A percentile compares a stretch with the other conserved stretches of the same genome.
Conservation (phyloP, 495 filamentous ascomycete species). For the Hypoxylon crocopeplum region DNA sequence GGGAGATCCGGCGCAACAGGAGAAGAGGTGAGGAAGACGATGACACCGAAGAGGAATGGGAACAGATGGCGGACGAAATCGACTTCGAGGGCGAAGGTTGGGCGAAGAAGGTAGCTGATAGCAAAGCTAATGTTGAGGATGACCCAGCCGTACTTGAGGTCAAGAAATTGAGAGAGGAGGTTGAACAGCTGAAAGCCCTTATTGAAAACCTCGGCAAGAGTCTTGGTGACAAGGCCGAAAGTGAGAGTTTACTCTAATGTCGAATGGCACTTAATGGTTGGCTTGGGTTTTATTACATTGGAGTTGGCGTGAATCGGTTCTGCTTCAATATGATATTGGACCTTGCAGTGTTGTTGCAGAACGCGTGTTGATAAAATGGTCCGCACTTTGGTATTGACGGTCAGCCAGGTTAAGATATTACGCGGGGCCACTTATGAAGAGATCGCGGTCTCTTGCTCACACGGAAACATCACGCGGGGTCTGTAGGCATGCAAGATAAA, state of each 20-base stretch:
- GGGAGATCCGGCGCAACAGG: slow-evolving; percentile 72
- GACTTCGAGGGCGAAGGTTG: slow-evolving; percentile 84
- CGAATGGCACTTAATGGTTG: not conserved
- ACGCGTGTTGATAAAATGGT: too few species aligned
- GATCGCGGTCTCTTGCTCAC: too few species aligned
- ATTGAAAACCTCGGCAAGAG: slow-evolving; percentile 22
- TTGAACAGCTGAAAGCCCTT: slow-evolving; percentile 65
- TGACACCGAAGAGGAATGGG: slow-evolving; percentile 89
- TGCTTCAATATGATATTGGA: too few species aligned
- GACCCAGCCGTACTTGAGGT: slow-evolving; percentile 75
- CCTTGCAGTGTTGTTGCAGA: too few species aligned
- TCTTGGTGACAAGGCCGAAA: slow-evolving; percentile 10
- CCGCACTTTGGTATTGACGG: too few species aligned
- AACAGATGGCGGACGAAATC: slow-evolving; percentile 73
- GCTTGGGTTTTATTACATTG: too few species aligned
- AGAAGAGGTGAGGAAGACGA: slow-evolving; percentile 87
- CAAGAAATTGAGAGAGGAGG: slow-evolving; percentile 69
- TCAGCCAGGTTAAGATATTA: too few species aligned
- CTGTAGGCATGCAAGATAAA: too few species aligned
- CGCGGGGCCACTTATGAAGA: too few species aligned
- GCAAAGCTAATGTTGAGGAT: slow-evolving; percentile 77
- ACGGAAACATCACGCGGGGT: too few species aligned
- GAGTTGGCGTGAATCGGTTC: too few species aligned
- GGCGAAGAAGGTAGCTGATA: slow-evolving; percentile 74
- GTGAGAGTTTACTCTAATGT: slow-evolving; percentile 13